Conservation (phyloP, 2,329 filamentous ascomycete genomes). For the Paecilomyces sp. region DNA sequence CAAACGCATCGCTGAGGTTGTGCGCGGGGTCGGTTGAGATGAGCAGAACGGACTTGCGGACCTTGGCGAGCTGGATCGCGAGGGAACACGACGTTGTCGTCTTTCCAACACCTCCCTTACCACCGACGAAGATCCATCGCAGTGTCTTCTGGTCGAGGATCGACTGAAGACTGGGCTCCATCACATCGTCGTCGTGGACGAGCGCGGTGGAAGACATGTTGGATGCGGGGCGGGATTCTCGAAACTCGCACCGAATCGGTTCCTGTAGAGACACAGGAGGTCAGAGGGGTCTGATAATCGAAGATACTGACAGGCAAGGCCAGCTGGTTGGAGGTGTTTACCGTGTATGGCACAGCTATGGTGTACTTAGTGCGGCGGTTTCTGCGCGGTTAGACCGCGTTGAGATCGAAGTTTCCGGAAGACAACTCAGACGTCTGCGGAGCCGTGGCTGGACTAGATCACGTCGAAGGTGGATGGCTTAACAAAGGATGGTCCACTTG, state of each 20-base stretch:
- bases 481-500: neutral
- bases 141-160: constrained; percentile 92
- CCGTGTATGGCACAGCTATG: neutral
- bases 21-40: constrained; percentile 98
- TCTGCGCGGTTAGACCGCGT: neutral
- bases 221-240: neutral
- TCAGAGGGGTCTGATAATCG: neutral
- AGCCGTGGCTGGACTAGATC: neutral
- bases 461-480: neutral
- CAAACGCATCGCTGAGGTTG: constrained; percentile 96
- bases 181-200: constrained; percentile 56
- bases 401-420: constrained; percentile 27
- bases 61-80: constrained; percentile 92
- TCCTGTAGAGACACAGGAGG: neutral
- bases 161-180: constrained; percentile 89
- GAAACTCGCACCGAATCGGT: neutral
- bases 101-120: constrained; percentile 97
- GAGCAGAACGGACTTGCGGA: constrained; percentile 89
- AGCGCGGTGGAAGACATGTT: constrained; percentile 36
- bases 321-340: neutral
- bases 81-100: constrained; percentile 99
- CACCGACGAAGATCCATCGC: constrained; percentile 98
- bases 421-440: constrained; percentile 1
- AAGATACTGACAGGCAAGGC: neutral
- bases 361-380: neutral